Evolutionary conservation across 2,329 filamentous ascomycete species (phyloP), one percentile per base, ranked within the genome.

Genomic region (Fusarium fracticaudum): DNA sequence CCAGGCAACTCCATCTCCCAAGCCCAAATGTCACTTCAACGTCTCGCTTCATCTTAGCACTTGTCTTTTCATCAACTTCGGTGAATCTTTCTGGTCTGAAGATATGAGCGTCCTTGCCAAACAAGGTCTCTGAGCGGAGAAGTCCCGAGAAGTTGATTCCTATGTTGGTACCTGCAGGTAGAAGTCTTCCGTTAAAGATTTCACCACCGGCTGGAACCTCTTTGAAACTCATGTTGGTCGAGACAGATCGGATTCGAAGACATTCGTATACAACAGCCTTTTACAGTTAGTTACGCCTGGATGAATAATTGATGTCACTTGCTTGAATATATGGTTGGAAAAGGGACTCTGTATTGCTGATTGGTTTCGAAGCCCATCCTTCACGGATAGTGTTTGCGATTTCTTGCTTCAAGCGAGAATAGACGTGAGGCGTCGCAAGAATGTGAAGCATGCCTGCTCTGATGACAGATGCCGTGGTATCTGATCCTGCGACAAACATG

Each of bases 401-500:
- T 24, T 60, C 57, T 8, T 7, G 20, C 57, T 60, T 51, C 8
- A 60, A 13, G 3, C 20, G 22, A 4, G 0, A 1, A 38, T 60
- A 60, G 1, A 60, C 43, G 4, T 31, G 57, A 17, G 57, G 57
- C 20, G 57, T 29, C 5, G 57, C 33, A 31, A 60, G 20, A 6
- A 60, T 51, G 3, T 60, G 5, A 12, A 60, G 57, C 43, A 60
- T 60, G 15, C 24, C 43, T 24, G 17, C 44, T 22, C 43, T 50
- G 3, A 60, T 6, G 3, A 60, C 35, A 15, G 57, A 38, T 17
- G 57, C 57, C 18, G 57, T 60, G 3, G 57, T 60, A 10, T 60
- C 57, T 5, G 43, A 60, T 4, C 57, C 57, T 22, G 57, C 57
- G 14, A 60, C 57, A 8, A 60, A 60, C 57, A 60, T 60, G 57